Conservation (phyloP, 176 grass and related monocot species). For the Dendrocalamus sinicus region DNA sequence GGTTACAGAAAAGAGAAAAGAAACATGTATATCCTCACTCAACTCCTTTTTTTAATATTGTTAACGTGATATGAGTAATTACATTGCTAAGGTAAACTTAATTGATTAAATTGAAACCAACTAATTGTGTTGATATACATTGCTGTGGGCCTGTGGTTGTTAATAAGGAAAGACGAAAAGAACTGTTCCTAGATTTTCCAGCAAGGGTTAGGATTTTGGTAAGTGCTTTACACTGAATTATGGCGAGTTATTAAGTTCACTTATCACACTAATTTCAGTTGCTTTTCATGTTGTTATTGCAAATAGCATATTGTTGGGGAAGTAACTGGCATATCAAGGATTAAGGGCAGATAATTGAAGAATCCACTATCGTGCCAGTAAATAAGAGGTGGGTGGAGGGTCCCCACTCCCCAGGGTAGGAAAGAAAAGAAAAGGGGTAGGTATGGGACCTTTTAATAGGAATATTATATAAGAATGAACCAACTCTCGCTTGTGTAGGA, state of each 20-base stretch:
- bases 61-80: neutral
- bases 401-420: no score
- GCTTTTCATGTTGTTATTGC: constrained; percentile 12
- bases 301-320: neutral
- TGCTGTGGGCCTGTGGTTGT: neutral
- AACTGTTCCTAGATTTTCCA: neutral
- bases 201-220: neutral
- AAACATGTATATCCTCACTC: neutral
- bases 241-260: neutral
- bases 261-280: constrained; percentile 10
- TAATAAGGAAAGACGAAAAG: neutral
- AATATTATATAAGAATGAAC: no score
- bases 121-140: neutral
- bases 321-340: no score
- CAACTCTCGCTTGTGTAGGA: no score
- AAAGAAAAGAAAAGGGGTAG: no score
- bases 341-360: no score
- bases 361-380: no score
- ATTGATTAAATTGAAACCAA: neutral
- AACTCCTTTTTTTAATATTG: neutral
- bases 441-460: no score
- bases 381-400: no score
- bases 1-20: neutral
- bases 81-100: neutral
- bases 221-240: neutral